Base-by-base conservation (phyloP, 129 eudicot genomes). In the Logfia minima region DNA sequence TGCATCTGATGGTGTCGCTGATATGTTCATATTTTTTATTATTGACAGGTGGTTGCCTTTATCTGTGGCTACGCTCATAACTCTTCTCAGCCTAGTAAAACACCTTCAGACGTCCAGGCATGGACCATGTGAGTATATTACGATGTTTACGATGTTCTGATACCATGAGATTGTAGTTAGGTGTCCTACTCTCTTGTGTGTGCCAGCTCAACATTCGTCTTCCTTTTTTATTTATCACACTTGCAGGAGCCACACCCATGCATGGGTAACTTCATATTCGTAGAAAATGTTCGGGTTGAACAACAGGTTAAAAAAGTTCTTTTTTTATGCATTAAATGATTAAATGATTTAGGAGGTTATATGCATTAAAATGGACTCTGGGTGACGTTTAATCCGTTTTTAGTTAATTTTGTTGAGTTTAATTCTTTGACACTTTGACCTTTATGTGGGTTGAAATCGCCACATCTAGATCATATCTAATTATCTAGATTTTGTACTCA, bases 61-160 rank as follows among this genome's bases (percentile, higher is more conserved):
- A 63, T 95, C 18, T 95, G 97, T 74, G 99, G 99, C 37, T 92
- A 84, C 72, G 81, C 83, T 66, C 99, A 92, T 82, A 89, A 85
- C 71, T 79, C 75, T 71, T 68, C 85, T 31, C 96, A 94, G 83
- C 81, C 89, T 28, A 88, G 84, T 56, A 86, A 77, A 76, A 80
- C 24, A 29, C 17, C 75, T 62, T 89, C 96, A 24, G 83, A 83
- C 81, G 72, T 95, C 80, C 92, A 95, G 83, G 95, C 99, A 5
- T 95, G 99, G 99, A 90, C 85, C 83, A 92, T 91, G 93, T 91
- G 66, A 87, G 93, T 32, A 43, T 19, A 72, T 66, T 75, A 21
- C 78, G 11, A 76, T 55, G 18, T 28, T 77, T 24, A 24, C 59
- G 32, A 16, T n/a, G 22, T 23, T 66, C 45, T 53, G 17, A 29